Conservation (phyloP, 2,329 filamentous ascomycete species). For the Furcasterigmium sp. region DNA sequence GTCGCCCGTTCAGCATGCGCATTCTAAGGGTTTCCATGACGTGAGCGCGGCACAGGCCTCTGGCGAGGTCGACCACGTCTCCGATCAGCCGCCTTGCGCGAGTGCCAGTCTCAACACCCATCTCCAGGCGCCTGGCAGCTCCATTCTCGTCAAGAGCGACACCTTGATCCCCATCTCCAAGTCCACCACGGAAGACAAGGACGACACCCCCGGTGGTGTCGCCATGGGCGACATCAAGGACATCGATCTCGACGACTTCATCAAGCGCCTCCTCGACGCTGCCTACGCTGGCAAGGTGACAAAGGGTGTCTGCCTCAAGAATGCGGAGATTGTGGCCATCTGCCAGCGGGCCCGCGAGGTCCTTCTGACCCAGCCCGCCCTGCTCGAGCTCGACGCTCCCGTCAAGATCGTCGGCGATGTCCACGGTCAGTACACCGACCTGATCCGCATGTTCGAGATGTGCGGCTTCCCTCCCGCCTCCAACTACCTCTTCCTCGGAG, state of each 20-base stretch:
- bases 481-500: slow-evolving; percentile 91
- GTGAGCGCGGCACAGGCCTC: slow-evolving; percentile 75
- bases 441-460: slow-evolving; percentile 98
- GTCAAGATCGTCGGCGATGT: slow-evolving; percentile 98
- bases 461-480: slow-evolving; percentile 89
- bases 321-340: slow-evolving; percentile 93
- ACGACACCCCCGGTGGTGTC: slow-evolving; percentile 52
- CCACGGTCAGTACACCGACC: slow-evolving; percentile 92
- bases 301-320: slow-evolving; percentile 95
- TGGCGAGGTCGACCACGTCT: slow-evolving; percentile 91
- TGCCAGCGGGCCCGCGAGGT: slow-evolving; percentile 85
- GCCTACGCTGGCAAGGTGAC: slow-evolving; percentile 96
- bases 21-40: slow-evolving; percentile 71
- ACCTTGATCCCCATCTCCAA: slow-evolving; percentile 60
- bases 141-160: slow-evolving; percentile 80
- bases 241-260: slow-evolving; percentile 95
- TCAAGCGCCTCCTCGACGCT: slow-evolving; percentile 87
- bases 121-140: slow-evolving; percentile 71
- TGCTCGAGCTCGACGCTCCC: slow-evolving; percentile 86
- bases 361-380: slow-evolving; percentile 84
- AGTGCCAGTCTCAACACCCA: slow-evolving; percentile 51
- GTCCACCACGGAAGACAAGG: slow-evolving; percentile 34
- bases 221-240: slow-evolving; percentile 88
- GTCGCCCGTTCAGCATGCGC: slow-evolving; percentile 78
- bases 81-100: slow-evolving; percentile 77